These are phyloP conservation scores for Suhomyces canberraensis DNA, from an alignment of 805 yeast species.

Conservation along the genomic window DNA sequence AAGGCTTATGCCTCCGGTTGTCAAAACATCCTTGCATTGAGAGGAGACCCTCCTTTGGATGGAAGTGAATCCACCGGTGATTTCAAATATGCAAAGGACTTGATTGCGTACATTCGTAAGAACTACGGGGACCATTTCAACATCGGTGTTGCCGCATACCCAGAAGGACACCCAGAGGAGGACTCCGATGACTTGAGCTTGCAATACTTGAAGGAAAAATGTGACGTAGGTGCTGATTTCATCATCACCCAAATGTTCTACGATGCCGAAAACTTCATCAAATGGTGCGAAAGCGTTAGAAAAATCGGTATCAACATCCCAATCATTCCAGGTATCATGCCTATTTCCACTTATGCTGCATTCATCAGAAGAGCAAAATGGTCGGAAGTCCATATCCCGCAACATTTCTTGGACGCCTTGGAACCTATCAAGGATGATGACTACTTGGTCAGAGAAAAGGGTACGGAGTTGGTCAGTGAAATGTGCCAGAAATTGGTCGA, in stretches of 20 bases:
- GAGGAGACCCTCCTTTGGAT: constrained; percentile 92
- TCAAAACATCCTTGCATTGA: constrained; percentile 86
- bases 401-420: constrained; percentile 61
- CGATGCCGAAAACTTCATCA: constrained; percentile 79
- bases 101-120: constrained; percentile 68
- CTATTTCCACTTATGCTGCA: constrained; percentile 91
- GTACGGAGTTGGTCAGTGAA: constrained; percentile 75
- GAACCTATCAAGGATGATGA: constrained; percentile 91
- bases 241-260: constrained; percentile 97
- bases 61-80: constrained; percentile 77
- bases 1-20: constrained; percentile 91
- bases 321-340: constrained; percentile 97
- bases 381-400: constrained; percentile 84
- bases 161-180: constrained; percentile 97
- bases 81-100: constrained; percentile 83
- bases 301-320: constrained; percentile 76
- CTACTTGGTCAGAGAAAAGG: constrained; percentile 77
- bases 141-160: constrained; percentile 96
- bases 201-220: constrained; percentile 73
- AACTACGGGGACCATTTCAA: constrained; percentile 86
- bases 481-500: constrained; percentile 75
- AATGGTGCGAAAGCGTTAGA: constrained; percentile 75
- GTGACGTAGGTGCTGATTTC: constrained; percentile 92
- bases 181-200: constrained; percentile 46
- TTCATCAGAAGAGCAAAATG: constrained; percentile 92